phyloP scores from a whole-genome alignment of 768 basidiomycete species.

The Trametes cingulata region DNA sequence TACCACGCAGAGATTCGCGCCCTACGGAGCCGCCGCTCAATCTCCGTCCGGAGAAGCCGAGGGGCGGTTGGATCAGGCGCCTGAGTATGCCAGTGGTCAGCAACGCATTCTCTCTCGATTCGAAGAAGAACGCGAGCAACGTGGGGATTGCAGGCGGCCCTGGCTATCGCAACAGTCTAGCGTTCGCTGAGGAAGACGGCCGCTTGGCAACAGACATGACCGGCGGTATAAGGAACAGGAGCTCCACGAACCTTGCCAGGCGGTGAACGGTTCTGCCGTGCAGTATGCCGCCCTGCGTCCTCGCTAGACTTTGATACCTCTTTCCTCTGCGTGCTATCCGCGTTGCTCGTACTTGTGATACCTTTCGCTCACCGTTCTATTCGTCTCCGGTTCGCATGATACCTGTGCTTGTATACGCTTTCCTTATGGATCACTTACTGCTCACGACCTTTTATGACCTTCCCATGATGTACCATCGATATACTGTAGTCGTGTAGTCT shows the following conservation, averaged over 20 bases:
- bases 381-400: not conserved
- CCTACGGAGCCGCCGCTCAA: constrained; percentile 45
- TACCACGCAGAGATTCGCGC: constrained; percentile 37
- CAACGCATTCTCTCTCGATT: constrained; percentile 56
- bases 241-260: constrained; percentile 50
- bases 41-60: constrained; percentile 58
- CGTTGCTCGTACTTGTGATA: not conserved
- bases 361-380: not conserved
- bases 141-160: constrained; percentile 24
- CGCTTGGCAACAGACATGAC: constrained; percentile 38
- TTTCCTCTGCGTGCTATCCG: not conserved
- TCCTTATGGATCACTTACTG: not conserved
- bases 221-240: constrained; percentile 48
- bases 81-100: constrained; percentile 71
- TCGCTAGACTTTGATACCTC: not conserved
- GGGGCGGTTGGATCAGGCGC: constrained; percentile 68
- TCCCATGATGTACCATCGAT: not conserved
- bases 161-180: constrained; percentile 28
- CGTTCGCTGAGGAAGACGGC: constrained; percentile 50
- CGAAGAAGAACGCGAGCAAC: constrained; percentile 41
- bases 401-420: not conserved
- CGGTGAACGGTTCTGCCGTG: constrained; percentile 30
- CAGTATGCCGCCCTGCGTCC: not conserved
- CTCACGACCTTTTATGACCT: not conserved
- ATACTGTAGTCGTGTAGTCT: not conserved